A percentile compares a stretch with the other conserved stretches of the same genome.
Conservation (phyloP, 2,329 filamentous ascomycete species). For the Triangularia setosa region DNA sequence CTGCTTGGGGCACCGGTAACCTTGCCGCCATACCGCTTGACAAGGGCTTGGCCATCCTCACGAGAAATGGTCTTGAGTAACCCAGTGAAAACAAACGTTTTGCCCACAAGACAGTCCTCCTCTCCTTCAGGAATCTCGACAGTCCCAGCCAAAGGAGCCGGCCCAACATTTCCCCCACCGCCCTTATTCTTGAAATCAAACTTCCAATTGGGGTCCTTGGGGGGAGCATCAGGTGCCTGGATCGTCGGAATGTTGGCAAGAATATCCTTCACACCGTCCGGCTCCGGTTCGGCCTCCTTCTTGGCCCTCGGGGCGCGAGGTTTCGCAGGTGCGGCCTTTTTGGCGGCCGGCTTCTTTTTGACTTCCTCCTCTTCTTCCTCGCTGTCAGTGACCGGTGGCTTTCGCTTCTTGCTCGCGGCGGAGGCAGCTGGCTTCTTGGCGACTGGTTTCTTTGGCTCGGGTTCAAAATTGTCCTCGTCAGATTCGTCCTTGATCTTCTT, state of each 20-base stretch:
- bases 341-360: conserved; percentile 42
- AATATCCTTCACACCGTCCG: conserved; percentile 73
- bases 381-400: conserved; percentile 50
- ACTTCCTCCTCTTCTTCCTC: conserved; percentile 54
- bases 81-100: conserved; percentile 94
- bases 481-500: conserved; percentile 33
- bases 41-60: conserved; percentile 78
- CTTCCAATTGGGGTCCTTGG: conserved; percentile 65
- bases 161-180: conserved; percentile 55
- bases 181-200: conserved; percentile 71
- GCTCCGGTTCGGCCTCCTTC: conserved; percentile 62
- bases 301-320: conserved; percentile 57
- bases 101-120: conserved; percentile 83
- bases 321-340: conserved; percentile 52
- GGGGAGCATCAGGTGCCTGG: conserved; percentile 76
- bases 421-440: conserved; percentile 31
- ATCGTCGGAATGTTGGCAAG: conserved; percentile 83
- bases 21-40: conserved; percentile 93
- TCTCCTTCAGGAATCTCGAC: conserved; percentile 76
- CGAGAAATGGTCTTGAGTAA: conserved; percentile 75
- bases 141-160: conserved; percentile 58
- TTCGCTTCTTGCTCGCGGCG: conserved; percentile 49
- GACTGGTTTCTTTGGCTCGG: conserved; percentile 30
- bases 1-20: conserved; percentile 79
- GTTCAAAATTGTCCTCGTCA: conserved; percentile 27